phyloP scores from a whole-genome alignment of 2,329 filamentous ascomycete species.

The Ophiocordyceps australis region DNA sequence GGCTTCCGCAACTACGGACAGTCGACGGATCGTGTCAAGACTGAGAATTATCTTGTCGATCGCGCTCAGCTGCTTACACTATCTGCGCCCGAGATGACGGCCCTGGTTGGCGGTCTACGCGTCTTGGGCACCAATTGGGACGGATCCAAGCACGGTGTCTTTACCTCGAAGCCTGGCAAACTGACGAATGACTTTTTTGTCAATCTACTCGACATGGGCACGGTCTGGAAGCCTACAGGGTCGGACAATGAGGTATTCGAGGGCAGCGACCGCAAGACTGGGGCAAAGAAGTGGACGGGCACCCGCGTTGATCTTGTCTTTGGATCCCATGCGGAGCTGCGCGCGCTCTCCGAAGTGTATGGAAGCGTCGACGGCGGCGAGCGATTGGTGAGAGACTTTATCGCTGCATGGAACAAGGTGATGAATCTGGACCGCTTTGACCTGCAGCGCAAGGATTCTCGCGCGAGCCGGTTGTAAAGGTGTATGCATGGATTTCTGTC shows the following conservation, averaged over 20 bases:
- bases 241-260: conserved; percentile 38
- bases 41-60: conserved; percentile 57
- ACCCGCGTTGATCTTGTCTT: conserved; percentile 54
- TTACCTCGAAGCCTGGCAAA: conserved; percentile 48
- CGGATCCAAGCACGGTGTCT: conserved; percentile 45
- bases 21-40: conserved; percentile 37
- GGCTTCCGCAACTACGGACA: conserved; percentile 68
- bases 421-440: conserved; percentile 60
- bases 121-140: conserved; percentile 54
- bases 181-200: conserved; percentile 71
- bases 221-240: conserved; percentile 32
- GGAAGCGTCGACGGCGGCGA: conserved; percentile 36
- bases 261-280: conserved; percentile 46
- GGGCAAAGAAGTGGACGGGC: conserved; percentile 48
- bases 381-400: conserved; percentile 55
- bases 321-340: conserved; percentile 56
- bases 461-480: conserved; percentile 5
- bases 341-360: conserved; percentile 54
- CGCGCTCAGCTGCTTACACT: conserved; percentile 52
- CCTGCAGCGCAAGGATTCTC: conserved; percentile 9
- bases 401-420: conserved; percentile 55
- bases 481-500: too few relatives aligned
- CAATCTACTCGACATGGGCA: conserved; percentile 53
- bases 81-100: conserved; percentile 52
- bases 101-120: conserved; percentile 54